Evolutionary conservation across 2,329 filamentous ascomycete genomes (phyloP).

Genomic region (Ceratocystis harringtonii): DNA sequence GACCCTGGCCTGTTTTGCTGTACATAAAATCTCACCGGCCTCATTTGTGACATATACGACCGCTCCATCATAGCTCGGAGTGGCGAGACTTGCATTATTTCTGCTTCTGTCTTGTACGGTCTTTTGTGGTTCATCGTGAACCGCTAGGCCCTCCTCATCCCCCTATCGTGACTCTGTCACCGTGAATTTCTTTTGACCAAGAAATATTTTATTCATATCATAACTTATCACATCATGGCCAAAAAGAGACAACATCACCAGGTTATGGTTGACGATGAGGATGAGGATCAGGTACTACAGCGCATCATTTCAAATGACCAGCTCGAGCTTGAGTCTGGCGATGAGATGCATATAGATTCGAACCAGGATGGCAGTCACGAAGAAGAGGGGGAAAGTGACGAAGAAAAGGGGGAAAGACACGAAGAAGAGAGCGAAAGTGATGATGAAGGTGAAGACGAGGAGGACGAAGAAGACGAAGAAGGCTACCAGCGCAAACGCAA

Average conservation of each 20-base stretch:
- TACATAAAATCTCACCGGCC: background rate
- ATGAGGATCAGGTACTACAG: background rate
- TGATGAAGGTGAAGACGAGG: background rate
- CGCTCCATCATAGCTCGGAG: no score
- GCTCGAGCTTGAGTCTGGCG: background rate
- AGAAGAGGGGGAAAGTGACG: background rate
- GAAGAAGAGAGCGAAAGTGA: background rate
- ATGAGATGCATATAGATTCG: background rate
- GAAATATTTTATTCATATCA: background rate
- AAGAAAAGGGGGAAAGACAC: background rate
- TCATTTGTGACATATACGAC: no score
- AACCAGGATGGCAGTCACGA: background rate
- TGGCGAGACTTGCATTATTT: no score
- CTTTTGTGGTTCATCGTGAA: no score
- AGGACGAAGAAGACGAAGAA: background rate
- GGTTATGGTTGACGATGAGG: background rate
- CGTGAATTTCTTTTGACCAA: background rate
- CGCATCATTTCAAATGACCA: conserved; percentile 2
- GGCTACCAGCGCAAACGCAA: background rate
- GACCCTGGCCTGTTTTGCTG: background rate
- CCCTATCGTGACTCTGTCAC: background rate
- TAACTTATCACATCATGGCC: background rate
- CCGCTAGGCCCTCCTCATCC: no score
- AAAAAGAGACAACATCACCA: background rate
- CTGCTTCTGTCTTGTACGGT: no score